Base-by-base conservation (phyloP, 2,329 filamentous ascomycete genomes). In the Domatiomyces catenatus region DNA sequence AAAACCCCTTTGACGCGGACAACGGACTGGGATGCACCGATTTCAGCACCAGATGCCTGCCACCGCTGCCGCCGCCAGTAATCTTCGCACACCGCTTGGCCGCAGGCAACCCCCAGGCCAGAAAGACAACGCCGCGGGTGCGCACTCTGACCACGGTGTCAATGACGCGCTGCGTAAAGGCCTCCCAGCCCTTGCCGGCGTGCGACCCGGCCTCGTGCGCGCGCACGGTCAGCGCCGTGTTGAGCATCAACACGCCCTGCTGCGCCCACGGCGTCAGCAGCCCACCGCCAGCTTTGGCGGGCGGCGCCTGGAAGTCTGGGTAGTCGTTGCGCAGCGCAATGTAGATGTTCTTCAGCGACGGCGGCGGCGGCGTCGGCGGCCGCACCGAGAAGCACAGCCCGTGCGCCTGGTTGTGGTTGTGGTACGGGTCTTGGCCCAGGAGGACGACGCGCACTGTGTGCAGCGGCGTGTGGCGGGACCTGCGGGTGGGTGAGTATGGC, bases 321-420 rank as follows among this genome's bases (percentile, higher is more conserved):
- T 94, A 96, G 69, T 96, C 89, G 50, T 84, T 88, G 63, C 84
- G 81, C 51, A 98, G 78, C 8, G 81, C 84, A 44, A 75, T 88
- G 73, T 93, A 98, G 71, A 98, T 95, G 70, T 98, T 98, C 60
- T 80, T 79, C 15, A 98, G 80, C 1, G 87, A 94, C 0, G 90
- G 89, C 0, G 92, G 92, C 1, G 90, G 87, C 3, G 79, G 79
- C 0, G 87, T 94, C 0, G 92, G 92, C 2, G 90, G 83, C 8
- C 86, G 85, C 50, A 96, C 89, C 46, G 87, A 94, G 75, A 98
- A 98, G 64, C 86, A 90, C 52, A 98, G 81, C 44, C 92, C 92
- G 67, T 96, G 92, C 48, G 92, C 92, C 73, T 98, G 92, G 67
- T 93, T 93, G 65, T 80, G 67, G 66, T 94, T 94, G 72, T 98